Evolutionary conservation across 371 early-diverging fungal genomes (phyloP).

Genomic region (Gilbertella persicaria): DNA sequence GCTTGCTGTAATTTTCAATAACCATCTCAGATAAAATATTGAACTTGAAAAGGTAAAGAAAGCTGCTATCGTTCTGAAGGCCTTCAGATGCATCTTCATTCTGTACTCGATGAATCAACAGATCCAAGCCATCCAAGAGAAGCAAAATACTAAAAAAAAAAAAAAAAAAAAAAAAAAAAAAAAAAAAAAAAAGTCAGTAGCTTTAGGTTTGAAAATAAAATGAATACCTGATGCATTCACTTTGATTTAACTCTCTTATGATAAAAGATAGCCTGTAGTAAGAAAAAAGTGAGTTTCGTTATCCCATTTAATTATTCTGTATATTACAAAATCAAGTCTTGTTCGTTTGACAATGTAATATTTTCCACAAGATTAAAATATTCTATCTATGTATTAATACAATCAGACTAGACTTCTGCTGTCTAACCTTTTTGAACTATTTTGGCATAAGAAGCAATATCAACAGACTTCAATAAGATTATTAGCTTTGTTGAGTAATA

Average conservation of each 20-base stretch:
- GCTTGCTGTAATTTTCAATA: neutral
- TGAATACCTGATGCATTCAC: neutral
- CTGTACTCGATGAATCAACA: constrained; percentile 10
- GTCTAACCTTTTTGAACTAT: neutral
- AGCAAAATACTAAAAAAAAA: neutral
- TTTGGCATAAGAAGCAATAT: neutral
- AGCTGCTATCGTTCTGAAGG: neutral
- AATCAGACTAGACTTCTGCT: neutral
- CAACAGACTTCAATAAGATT: neutral
- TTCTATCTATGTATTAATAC: neutral
- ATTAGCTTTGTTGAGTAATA: neutral
- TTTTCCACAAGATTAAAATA: neutral
- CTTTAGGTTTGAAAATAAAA: too few relatives aligned
- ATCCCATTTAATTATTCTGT: neutral
- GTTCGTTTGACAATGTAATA: neutral
- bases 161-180: neutral
- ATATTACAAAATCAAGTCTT: neutral
- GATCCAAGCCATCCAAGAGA: constrained; percentile 15
- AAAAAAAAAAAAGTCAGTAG: neutral
- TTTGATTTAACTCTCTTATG: neutral
- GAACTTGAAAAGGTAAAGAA: constrained; percentile 11
- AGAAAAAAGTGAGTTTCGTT: neutral
- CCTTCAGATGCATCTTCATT: neutral
- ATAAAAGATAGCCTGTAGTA: neutral
- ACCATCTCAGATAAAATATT: constrained; percentile 10